phyloP scores from a whole-genome alignment of 345 rosid species.

The Bruguiera sexangula region DNA sequence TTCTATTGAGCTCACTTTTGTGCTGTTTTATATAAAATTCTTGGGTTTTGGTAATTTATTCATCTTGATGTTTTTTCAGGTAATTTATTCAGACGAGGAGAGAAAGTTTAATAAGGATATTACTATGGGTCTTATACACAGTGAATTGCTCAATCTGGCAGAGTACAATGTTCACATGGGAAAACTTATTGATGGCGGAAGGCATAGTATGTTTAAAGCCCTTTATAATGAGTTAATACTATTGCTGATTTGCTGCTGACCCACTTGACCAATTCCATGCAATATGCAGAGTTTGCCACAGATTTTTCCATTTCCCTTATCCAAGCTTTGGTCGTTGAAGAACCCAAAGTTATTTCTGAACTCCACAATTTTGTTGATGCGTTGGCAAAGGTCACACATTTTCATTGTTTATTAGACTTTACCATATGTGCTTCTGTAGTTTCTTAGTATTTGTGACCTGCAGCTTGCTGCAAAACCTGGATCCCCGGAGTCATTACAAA shows the following conservation, averaged over 20 bases:
- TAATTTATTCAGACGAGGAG: conserved; percentile 91
- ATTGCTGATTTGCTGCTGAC: neutral
- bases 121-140: conserved; percentile 73
- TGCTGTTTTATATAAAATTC: neutral
- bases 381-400: conserved; percentile 61
- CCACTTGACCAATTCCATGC: conserved; percentile 9
- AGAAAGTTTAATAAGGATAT: conserved; percentile 90
- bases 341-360: conserved; percentile 87
- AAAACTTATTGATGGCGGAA: conserved; percentile 90
- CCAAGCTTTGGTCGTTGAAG: conserved; percentile 72
- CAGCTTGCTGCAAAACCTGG: conserved; percentile 89
- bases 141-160: conserved; percentile 86
- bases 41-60: neutral
- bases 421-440: neutral
- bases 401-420: neutral
- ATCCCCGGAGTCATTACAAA: conserved; percentile 72
- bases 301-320: conserved; percentile 83
- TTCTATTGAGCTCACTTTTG: no score
- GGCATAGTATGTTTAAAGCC: conserved; percentile 61
- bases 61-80: conserved; percentile 36
- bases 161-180: conserved; percentile 95
- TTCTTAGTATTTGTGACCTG: conserved; percentile 22
- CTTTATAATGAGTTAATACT: neutral
- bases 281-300: conserved; percentile 73
- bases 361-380: conserved; percentile 93